Percentiles rank a stretch among this genome's conserved stretches.
phyloP scores from a whole-genome alignment of 495 filamentous ascomycete genomes.

The Thermothielavioides terrestris region DNA sequence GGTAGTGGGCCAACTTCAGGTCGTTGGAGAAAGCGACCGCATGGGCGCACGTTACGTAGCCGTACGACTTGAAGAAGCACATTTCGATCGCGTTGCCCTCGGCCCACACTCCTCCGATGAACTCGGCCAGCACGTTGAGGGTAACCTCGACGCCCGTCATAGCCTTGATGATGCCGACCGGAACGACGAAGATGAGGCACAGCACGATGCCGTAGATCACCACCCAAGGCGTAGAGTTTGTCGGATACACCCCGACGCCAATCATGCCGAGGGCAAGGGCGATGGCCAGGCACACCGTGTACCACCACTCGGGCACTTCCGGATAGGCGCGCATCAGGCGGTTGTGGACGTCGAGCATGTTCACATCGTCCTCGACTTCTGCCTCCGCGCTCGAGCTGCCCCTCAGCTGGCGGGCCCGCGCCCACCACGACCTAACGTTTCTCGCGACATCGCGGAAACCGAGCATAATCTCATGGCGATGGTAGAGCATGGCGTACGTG shows the following conservation, averaged over 20 bases:
- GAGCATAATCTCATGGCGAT: conserved; percentile 32
- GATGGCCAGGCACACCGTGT: conserved; percentile 25
- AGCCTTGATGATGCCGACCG: conserved; percentile 34
- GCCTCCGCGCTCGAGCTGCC: background rate
- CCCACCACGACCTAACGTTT: conserved; percentile 18
- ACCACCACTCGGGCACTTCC: conserved; percentile 40
- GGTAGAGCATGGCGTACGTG: conserved; percentile 31
- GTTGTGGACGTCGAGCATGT: conserved; percentile 27
- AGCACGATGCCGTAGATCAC: conserved; percentile 37
- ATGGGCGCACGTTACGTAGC: conserved; percentile 36
- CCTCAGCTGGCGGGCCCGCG: background rate
- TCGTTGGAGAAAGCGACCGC: conserved; percentile 32
- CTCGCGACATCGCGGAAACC: conserved; percentile 25
- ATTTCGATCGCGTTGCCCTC: conserved; percentile 37
- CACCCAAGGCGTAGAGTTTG: conserved; percentile 32
- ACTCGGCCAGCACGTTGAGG: conserved; percentile 38
- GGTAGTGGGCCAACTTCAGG: conserved; percentile 38
- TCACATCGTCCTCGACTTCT: conserved; percentile 18
- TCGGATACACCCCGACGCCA: conserved; percentile 32
- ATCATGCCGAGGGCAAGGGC: conserved; percentile 29
- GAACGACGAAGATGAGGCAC: conserved; percentile 35
- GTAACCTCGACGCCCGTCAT: conserved; percentile 38
- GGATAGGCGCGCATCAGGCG: conserved; percentile 33
- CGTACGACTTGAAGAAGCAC: conserved; percentile 39
- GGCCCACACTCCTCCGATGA: conserved; percentile 36